Conservation (phyloP, 768 basidiomycete species). For the Pisolithus microcarpus region DNA sequence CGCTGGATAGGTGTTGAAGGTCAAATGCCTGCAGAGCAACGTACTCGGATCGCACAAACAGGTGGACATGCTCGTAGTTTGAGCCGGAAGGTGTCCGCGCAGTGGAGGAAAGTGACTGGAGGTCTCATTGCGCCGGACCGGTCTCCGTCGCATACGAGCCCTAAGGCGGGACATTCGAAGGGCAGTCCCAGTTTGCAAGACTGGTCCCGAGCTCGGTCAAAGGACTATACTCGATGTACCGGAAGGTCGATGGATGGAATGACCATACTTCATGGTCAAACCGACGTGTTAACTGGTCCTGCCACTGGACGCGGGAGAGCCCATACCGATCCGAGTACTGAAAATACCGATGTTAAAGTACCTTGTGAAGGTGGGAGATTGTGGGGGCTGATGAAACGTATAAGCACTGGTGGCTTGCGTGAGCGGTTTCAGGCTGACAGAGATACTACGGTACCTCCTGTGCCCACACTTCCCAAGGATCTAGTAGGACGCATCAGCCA, state of each 20-base stretch:
- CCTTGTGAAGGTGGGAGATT: slow-evolving; percentile 37
- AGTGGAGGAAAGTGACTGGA: slow-evolving; percentile 24
- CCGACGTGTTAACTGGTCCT: slow-evolving; percentile 9
- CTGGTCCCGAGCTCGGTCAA: slow-evolving; percentile 6
- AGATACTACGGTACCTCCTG: slow-evolving; percentile 40
- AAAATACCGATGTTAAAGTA: slow-evolving; percentile 3
- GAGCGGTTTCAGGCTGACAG: slow-evolving; percentile 34
- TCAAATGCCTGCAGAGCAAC: slow-evolving; percentile 3
- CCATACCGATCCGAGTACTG: slow-evolving; percentile 5
- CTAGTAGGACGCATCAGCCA: slow-evolving; percentile 13
- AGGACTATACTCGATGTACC: slow-evolving; percentile 2
- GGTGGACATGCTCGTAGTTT: slow-evolving; percentile 18
- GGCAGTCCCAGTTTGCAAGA: slow-evolving; percentile 32
- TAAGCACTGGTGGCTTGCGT: slow-evolving; percentile 56
- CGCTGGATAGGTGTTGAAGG: slow-evolving; percentile 8
- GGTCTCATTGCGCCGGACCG: slow-evolving; percentile 15
- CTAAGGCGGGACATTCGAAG: slow-evolving; percentile 9
- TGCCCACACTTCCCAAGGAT: slow-evolving; percentile 52
- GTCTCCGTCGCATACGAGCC: slow-evolving; percentile 11
- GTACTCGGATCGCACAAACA: background rate
- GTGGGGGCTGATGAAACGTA: slow-evolving; percentile 65
- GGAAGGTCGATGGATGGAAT: slow-evolving; percentile 16
- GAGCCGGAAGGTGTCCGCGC: slow-evolving; percentile 31
- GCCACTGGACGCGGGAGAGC: slow-evolving; percentile 7
- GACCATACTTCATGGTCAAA: slow-evolving; percentile 5